phyloP scores from a whole-genome alignment of 73 alveolate species.

The Stentor roeselii region DNA sequence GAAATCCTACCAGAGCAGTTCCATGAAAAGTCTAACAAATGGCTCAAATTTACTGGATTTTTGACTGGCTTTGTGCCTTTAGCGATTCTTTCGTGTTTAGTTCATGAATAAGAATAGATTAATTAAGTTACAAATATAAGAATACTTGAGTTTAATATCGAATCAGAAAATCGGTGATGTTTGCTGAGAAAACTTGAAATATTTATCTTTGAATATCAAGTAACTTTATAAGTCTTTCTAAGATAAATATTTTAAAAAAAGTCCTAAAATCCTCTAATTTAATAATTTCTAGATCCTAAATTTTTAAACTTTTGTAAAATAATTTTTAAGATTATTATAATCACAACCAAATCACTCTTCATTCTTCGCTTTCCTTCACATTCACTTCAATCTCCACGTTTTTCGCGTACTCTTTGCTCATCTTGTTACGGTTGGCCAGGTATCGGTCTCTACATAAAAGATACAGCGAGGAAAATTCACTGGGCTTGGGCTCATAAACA shows the following conservation, averaged over 20 bases:
- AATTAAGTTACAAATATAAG: not conserved
- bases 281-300: not conserved
- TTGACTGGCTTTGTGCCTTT: constrained; percentile 49
- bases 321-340: not conserved
- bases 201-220: too few species aligned
- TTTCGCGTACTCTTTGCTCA: not conserved
- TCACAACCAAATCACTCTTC: not conserved
- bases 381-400: constrained; percentile 12
- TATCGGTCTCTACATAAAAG: not conserved
- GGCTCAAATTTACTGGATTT: constrained; percentile 45
- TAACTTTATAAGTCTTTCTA: not conserved
- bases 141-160: too few species aligned
- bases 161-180: not conserved
- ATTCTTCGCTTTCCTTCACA: not conserved
- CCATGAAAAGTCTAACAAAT: constrained; percentile 49
- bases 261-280: too few species aligned
- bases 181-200: not conserved
- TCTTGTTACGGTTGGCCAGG: not conserved
- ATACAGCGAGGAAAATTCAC: not conserved
- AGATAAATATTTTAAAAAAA: not conserved
- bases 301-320: too few species aligned
- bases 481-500: constrained; percentile 22
- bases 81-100: constrained; percentile 31
- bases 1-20: constrained; percentile 79
- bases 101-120: not conserved